Percentiles rank a stretch among this genome's conserved stretches.
Conservation (phyloP, 306 rosid species). For the Senna siamea region DNA sequence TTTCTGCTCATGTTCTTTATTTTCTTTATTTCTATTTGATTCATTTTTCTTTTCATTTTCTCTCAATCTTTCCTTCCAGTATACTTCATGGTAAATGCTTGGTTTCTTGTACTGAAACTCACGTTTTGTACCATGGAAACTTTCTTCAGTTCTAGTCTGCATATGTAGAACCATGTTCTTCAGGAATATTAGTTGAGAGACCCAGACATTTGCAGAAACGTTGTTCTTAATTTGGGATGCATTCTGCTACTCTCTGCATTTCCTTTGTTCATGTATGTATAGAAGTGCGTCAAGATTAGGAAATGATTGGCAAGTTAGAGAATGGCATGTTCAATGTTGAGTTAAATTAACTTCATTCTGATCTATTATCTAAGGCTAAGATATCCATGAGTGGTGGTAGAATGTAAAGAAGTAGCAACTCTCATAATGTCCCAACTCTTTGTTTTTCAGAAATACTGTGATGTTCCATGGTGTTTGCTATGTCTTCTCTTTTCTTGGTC, state of each 20-base stretch:
- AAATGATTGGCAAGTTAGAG: no score
- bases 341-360: background rate
- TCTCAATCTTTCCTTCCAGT: background rate
- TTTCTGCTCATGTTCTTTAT: no score
- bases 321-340: background rate
- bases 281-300: no score
- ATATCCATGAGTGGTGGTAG: background rate
- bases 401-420: background rate
- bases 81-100: no score
- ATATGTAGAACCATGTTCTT: background rate
- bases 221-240: background rate
- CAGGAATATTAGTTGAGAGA: conserved; percentile 1
- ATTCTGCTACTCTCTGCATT: no score
- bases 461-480: background rate
- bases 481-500: background rate
- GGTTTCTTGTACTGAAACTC: no score
- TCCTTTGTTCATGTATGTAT: no score
- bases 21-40: background rate
- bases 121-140: no score
- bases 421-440: background rate
- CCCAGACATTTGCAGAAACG: background rate
- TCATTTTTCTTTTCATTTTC: background rate
- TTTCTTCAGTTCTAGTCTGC: background rate
- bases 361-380: background rate
- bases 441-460: background rate